Evolutionary conservation across 495 filamentous ascomycete species (phyloP).

Genomic region (Symbiotaphrina buchneri): DNA sequence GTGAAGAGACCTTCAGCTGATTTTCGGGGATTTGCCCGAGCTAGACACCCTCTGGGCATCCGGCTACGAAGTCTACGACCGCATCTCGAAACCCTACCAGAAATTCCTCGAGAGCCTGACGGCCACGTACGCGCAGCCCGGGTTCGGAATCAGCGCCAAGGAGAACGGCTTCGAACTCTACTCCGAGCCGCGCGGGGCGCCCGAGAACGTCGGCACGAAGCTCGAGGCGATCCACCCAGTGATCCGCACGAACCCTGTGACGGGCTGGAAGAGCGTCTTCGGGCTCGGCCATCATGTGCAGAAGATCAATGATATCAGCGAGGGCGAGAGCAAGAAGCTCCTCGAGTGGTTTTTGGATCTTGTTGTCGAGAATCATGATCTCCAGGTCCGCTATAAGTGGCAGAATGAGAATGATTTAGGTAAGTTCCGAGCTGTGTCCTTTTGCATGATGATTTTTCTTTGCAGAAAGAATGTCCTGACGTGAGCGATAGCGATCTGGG

Average conservation of each 20-base stretch:
- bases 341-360: constrained; percentile 38
- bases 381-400: constrained; percentile 48
- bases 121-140: constrained; percentile 36
- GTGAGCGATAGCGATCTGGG: constrained; percentile 61
- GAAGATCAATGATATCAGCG: constrained; percentile 40
- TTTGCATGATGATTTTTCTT: too few species aligned
- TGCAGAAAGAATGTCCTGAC: too few species aligned
- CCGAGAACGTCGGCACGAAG: constrained; percentile 40
- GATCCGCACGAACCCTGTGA: constrained; percentile 63
- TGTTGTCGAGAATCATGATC: constrained; percentile 55
- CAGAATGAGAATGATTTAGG: constrained; percentile 13
- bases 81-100: constrained; percentile 38
- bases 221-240: constrained; percentile 46
- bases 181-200: constrained; percentile 31
- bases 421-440: constrained; percentile 1
- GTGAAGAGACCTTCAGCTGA: constrained; percentile 10
- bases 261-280: constrained; percentile 57
- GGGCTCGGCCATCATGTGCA: constrained; percentile 37
- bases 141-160: constrained; percentile 32
- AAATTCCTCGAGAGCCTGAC: constrained; percentile 46
- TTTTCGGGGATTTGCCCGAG: background rate
- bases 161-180: constrained; percentile 32
- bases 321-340: constrained; percentile 38
- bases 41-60: constrained; percentile 57
- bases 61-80: constrained; percentile 61